Evolutionary conservation across 257 asterid genomes (phyloP), one percentile per base, ranked within the genome.

Genomic region (Jasminum sambac): DNA sequence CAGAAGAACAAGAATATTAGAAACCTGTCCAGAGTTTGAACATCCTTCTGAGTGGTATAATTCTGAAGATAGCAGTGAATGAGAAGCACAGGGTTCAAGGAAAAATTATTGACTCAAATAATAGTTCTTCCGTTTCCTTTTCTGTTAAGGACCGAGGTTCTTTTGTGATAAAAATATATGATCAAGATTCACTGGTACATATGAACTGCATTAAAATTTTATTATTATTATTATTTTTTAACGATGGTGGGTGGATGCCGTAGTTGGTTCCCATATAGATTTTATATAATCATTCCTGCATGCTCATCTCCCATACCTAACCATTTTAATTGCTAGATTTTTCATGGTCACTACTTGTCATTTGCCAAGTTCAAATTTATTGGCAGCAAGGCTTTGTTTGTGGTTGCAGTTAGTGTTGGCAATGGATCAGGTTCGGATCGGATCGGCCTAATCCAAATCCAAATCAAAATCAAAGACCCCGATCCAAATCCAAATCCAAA

Each of bases 21-120:
- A 70, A 64, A 25, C 5, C 68, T 64, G 46, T 40, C 9, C 46
- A 39, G 63, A 59, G 21, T 64, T 52, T 39, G 58, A 63, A 52
- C 64, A 38, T 61, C 46, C 59, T 76, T 19, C 41, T 50, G 58
- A 24, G 38, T 25, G 43, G 79, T 21, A 8, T 50, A 52, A 21
- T 37, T 36, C 72, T 78, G 70, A 38, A 13, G 60, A 36, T 40
- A 17, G 12, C 36, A 58, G 58, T 69, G 66, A 60, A 66, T 25
- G 60, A 21, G 40, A 50, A 16, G 39, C 64, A 57, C 64, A 70
- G 17, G 52, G 25, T 48, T 21, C 59, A 19, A 60, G 19, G 67
- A 34, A 21, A 23, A 38, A 50, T 63, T 76, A 63, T 62, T 67
- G 13, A 59, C 42, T 44, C 13, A 16, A 72, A 30, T n/a, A 34